A percentile compares a stretch with the other conserved stretches of the same genome.
Conservation (phyloP, 2,329 filamentous ascomycete species). For the Aspergillus alliaceus region DNA sequence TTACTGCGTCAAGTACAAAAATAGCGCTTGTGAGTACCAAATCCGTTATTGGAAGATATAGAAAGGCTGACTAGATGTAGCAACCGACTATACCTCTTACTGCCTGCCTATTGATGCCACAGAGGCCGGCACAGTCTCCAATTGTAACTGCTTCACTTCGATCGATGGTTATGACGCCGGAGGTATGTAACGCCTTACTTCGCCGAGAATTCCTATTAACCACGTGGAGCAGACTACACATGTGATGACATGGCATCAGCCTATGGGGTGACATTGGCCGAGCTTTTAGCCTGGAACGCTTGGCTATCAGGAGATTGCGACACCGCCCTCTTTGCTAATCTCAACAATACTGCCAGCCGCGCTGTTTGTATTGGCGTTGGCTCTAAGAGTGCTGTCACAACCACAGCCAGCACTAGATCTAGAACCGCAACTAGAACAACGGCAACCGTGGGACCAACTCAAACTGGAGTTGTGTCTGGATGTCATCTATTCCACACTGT, state of each 20-base stretch:
- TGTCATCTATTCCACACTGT: neutral
- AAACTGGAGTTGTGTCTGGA: neutral
- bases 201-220: neutral
- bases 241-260: neutral
- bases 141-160: neutral
- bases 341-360: neutral
- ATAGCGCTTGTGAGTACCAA: neutral
- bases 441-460: neutral
- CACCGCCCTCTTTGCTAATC: neutral
- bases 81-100: too few relatives aligned
- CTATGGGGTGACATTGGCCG: neutral
- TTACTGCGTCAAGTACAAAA: constrained; percentile 6
- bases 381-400: neutral
- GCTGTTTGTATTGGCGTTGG: neutral
- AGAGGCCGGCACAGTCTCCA: neutral
- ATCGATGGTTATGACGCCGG: neutral
- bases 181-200: neutral
- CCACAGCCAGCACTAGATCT: neutral
- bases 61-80: neutral
- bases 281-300: neutral
- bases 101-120: neutral
- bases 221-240: neutral
- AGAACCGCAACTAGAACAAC: neutral
- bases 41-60: neutral
- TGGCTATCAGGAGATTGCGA: neutral